A percentile compares a stretch with the other conserved stretches of the same genome.
These are phyloP conservation scores for Starmerella apis DNA, from an alignment of 805 yeast genomes.

Conservation along the genomic window DNA sequence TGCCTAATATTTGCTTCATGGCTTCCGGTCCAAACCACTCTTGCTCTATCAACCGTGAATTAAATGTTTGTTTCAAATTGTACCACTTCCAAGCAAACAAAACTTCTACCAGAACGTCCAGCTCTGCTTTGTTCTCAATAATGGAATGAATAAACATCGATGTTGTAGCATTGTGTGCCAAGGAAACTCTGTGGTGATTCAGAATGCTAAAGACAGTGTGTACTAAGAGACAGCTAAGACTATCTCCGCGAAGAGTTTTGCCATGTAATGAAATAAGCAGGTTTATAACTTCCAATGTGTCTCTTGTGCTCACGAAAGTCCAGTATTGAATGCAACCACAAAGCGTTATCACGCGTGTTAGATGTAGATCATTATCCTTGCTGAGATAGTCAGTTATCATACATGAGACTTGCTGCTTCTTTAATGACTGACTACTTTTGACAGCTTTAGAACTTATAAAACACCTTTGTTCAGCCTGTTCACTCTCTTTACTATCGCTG, in stretches of 20 bases:
- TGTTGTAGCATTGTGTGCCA: not conserved
- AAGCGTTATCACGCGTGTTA: not conserved
- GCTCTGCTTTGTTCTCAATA: not conserved
- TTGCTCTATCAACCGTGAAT: not conserved
- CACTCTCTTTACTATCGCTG: no score
- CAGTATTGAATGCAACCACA: not conserved
- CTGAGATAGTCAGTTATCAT: no score
- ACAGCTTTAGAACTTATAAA: no score
- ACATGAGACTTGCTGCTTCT: not conserved
- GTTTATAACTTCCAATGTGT: not conserved
- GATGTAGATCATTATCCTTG: no score
- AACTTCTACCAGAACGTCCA: not conserved
- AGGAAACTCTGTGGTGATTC: not conserved
- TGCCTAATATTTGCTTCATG: not conserved
- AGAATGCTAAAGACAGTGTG: not conserved
- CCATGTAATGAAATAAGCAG: not conserved
- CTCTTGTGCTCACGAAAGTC: not conserved
- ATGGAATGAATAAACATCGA: not conserved
- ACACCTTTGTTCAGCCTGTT: no score
- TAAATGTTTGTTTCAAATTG: not conserved
- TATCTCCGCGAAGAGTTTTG: not conserved
- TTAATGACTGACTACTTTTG: no score
- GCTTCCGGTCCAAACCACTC: not conserved
- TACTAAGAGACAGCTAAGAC: not conserved
- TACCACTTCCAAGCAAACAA: not conserved